phyloP scores from a whole-genome alignment of 805 yeast species.

The Ogataea neopini region DNA sequence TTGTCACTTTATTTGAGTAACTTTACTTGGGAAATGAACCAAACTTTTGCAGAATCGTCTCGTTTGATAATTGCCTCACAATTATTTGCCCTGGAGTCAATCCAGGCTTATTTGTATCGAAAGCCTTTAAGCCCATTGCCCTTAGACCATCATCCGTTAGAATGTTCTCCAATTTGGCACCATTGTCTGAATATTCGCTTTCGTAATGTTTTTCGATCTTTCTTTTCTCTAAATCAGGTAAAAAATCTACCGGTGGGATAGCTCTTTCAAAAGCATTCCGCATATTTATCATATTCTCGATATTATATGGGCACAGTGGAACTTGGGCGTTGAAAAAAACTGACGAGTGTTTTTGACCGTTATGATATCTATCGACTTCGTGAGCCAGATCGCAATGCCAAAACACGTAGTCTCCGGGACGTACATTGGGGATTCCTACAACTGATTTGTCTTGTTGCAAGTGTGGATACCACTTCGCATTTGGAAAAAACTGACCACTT shows the following conservation, averaged over 20 bases:
- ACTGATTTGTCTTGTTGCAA: slow-evolving; percentile 34
- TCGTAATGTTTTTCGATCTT: slow-evolving; percentile 11
- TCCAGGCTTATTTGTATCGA: slow-evolving; percentile 26
- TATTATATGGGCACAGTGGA: slow-evolving; percentile 32
- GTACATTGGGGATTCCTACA: slow-evolving; percentile 39
- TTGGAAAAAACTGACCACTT: slow-evolving; percentile 35
- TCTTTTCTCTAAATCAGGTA: slow-evolving; percentile 8
- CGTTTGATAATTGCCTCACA: slow-evolving; percentile 24
- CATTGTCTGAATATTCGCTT: slow-evolving; percentile 7
- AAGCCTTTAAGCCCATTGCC: slow-evolving; percentile 32
- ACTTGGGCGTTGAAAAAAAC: slow-evolving; percentile 41
- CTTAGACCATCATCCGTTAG: slow-evolving; percentile 27
- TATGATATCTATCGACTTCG: slow-evolving; percentile 41
- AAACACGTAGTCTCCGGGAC: slow-evolving; percentile 44
- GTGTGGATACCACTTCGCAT: slow-evolving; percentile 36
- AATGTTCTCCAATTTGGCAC: slow-evolving; percentile 13
- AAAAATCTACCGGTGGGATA: slow-evolving; percentile 23
- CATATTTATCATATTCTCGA: slow-evolving; percentile 11
- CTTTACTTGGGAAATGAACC: neutral
- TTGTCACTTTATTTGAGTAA: neutral
- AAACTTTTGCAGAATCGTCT: neutral
- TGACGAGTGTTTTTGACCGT: slow-evolving; percentile 37
- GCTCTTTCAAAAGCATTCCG: slow-evolving; percentile 6
- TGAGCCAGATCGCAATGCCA: slow-evolving; percentile 48
- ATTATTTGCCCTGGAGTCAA: slow-evolving; percentile 31